phyloP scores from a whole-genome alignment of 2,329 filamentous ascomycete genomes.

The Diaporthe aspalathi region DNA sequence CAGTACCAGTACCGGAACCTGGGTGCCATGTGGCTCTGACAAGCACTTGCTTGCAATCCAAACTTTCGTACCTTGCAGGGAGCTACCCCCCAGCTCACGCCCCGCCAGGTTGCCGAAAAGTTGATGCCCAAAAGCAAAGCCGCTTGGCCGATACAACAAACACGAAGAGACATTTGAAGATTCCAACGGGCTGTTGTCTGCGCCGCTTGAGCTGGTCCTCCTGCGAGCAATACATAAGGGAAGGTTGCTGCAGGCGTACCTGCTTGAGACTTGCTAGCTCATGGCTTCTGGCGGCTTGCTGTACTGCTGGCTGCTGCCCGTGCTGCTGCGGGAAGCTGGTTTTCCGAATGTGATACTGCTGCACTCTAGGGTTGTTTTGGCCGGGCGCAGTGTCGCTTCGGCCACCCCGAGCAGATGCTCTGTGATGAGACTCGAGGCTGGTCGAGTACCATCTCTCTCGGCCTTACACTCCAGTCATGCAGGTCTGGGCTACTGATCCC shows the following conservation, averaged over 20 bases:
- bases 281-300: neutral
- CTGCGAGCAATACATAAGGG: neutral
- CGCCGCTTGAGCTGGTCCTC: neutral
- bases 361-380: neutral
- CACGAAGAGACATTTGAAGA: too few relatives aligned
- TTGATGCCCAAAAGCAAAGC: conserved; percentile 8
- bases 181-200: neutral
- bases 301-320: neutral
- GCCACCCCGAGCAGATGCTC: conserved; percentile 26
- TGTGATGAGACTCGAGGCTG: conserved; percentile 9
- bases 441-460: neutral
- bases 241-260: neutral
- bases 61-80: conserved; percentile 7
- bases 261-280: neutral
- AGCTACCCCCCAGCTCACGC: neutral
- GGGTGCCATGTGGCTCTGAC: conserved; percentile 25
- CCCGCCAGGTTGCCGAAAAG: neutral
- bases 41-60: conserved; percentile 33
- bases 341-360: neutral
- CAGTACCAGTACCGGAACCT: neutral
- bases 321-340: conserved; percentile 1
- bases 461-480: conserved; percentile 24
- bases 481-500: conserved; percentile 9
- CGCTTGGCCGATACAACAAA: neutral
- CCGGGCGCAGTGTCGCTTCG: conserved; percentile 5